These are phyloP conservation scores for Tricholoma furcatifolium DNA, from an alignment of 768 basidiomycete species.

Conservation along the genomic window DNA sequence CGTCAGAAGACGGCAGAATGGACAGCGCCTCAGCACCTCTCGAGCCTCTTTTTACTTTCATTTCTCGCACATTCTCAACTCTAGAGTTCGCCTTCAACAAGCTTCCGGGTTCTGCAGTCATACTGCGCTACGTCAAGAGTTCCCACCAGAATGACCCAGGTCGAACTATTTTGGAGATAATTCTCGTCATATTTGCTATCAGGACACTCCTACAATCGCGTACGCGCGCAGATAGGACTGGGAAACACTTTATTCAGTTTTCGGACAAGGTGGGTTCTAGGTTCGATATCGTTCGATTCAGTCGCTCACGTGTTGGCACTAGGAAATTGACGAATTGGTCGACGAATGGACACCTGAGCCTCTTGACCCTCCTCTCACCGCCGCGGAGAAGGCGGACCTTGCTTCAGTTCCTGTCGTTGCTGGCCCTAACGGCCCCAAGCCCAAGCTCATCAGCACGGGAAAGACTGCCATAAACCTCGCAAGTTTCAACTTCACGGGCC, in stretches of 20 bases:
- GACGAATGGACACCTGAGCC: slow-evolving; percentile 93
- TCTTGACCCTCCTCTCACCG: slow-evolving; percentile 60
- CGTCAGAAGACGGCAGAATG: slow-evolving; percentile 19
- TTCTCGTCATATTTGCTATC: slow-evolving; percentile 85
- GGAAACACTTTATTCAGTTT: slow-evolving; percentile 89
- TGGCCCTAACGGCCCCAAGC: slow-evolving; percentile 82
- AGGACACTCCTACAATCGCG: slow-evolving; percentile 88
- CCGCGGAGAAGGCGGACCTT: slow-evolving; percentile 67
- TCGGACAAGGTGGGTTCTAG: slow-evolving; percentile 72
- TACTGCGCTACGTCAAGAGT: slow-evolving; percentile 89
- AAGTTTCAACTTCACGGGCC: slow-evolving; percentile 88
- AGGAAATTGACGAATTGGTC: slow-evolving; percentile 98
- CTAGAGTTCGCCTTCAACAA: slow-evolving; percentile 68
- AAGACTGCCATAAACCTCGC: slow-evolving; percentile 85
- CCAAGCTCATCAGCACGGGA: slow-evolving; percentile 68
- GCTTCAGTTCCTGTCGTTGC: slow-evolving; percentile 71
- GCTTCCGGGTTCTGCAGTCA: slow-evolving; percentile 78
- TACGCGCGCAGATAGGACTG: slow-evolving; percentile 80
- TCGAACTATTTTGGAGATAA: slow-evolving; percentile 84
- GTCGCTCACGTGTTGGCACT: not conserved
- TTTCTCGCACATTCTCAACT: slow-evolving; percentile 59
- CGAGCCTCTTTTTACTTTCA: slow-evolving; percentile 58
- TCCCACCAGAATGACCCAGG: slow-evolving; percentile 97
- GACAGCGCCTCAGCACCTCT: slow-evolving; percentile 33
- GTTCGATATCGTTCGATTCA: not conserved